phyloP scores from a whole-genome alignment of 352 stramenopile genomes.

The Globisporangium perplexum region DNA sequence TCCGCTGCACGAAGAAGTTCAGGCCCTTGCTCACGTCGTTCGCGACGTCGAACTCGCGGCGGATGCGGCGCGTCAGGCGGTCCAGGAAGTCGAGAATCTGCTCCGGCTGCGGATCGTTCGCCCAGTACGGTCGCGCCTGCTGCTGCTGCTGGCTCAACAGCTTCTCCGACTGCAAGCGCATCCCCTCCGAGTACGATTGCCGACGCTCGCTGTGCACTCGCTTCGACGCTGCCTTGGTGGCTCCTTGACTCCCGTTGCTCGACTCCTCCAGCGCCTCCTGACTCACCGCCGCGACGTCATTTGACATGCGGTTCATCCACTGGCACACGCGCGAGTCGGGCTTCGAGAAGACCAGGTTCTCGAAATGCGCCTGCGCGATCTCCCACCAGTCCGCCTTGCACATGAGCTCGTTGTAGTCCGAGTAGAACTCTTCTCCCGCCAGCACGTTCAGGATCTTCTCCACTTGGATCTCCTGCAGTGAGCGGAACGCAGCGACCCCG shows the following conservation, averaged over 20 bases:
- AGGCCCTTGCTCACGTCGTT: constrained; percentile 78
- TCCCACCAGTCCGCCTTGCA: constrained; percentile 75
- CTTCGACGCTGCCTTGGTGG: not conserved
- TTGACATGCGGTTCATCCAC: constrained; percentile 59
- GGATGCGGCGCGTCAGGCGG: constrained; percentile 54
- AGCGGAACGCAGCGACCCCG: constrained; percentile 16
- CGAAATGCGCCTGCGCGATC: constrained; percentile 80
- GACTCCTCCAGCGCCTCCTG: constrained; percentile 44
- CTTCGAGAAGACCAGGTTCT: constrained; percentile 77
- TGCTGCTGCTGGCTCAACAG: constrained; percentile 10
- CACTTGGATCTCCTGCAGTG: constrained; percentile 60
- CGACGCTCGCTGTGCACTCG: constrained; percentile 5
- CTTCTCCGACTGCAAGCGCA: not conserved
- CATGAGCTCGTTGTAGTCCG: constrained; percentile 79
- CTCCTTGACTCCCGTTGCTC: not conserved
- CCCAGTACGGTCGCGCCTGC: constrained; percentile 37
- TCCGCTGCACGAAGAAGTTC: constrained; percentile 67
- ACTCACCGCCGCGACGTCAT: constrained; percentile 51
- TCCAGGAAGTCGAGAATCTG: constrained; percentile 79
- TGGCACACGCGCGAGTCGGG: constrained; percentile 64
- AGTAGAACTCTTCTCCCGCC: constrained; percentile 78
- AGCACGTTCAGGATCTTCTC: constrained; percentile 74
- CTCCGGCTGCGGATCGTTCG: constrained; percentile 52
- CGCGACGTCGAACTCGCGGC: constrained; percentile 66
- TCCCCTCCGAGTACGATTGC: constrained; percentile 11